Percentiles rank a stretch among this genome's conserved stretches.
Evolutionary conservation across 2,329 filamentous ascomycete species (phyloP).

Genomic region (Meredithiella fracta): DNA sequence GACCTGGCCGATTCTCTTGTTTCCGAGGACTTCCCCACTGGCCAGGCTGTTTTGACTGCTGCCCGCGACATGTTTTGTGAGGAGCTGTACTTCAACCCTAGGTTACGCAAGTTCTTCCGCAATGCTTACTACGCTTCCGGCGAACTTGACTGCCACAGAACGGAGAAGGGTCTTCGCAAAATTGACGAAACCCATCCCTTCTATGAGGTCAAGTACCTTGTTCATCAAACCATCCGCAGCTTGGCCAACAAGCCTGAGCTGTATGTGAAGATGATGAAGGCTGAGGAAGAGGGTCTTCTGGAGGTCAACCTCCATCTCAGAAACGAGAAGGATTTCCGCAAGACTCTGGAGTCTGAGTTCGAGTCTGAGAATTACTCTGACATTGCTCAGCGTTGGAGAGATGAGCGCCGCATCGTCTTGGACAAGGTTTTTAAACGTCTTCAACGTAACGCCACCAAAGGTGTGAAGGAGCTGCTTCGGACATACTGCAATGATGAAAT

Average conservation of each 20-base stretch:
- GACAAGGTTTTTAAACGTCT: constrained; percentile 68
- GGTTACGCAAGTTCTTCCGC: constrained; percentile 76
- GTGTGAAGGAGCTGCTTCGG: constrained; percentile 85
- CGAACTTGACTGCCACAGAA: constrained; percentile 72
- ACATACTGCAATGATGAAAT: constrained; percentile 89
- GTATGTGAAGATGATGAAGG: constrained; percentile 93
- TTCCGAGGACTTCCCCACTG: constrained; percentile 57
- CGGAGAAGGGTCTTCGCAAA: constrained; percentile 81
- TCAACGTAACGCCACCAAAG: constrained; percentile 69
- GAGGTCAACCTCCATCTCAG: constrained; percentile 69
- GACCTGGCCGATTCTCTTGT: constrained; percentile 72
- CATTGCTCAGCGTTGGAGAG: constrained; percentile 87
- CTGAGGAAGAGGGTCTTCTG: constrained; percentile 82
- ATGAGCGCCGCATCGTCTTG: constrained; percentile 68
- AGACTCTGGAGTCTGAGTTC: constrained; percentile 65
- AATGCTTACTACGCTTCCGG: constrained; percentile 70
- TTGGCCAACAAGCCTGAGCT: constrained; percentile 72
- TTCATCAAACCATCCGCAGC: constrained; percentile 70
- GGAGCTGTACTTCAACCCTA: constrained; percentile 73
- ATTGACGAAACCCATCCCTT: constrained; percentile 93
- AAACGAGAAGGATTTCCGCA: constrained; percentile 58
- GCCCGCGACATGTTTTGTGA: constrained; percentile 82
- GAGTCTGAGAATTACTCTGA: constrained; percentile 93
- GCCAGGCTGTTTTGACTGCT: constrained; percentile 57
- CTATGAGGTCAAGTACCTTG: constrained; percentile 94